Evolutionary conservation across 305 asterid genomes (phyloP).

Genomic region (Nicotiana rustica): DNA sequence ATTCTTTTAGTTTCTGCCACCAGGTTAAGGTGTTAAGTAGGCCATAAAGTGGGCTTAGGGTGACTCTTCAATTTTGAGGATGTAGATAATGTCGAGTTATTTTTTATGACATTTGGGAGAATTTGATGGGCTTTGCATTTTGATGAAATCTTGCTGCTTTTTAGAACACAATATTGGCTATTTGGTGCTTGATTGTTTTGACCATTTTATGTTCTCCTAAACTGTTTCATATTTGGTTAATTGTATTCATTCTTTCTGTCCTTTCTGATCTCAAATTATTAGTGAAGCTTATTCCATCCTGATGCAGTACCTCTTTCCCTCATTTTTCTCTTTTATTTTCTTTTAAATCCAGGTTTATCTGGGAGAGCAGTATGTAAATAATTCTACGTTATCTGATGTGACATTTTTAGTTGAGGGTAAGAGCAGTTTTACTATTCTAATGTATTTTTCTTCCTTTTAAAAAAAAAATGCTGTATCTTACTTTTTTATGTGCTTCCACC

Average conservation of each 20-base stretch:
- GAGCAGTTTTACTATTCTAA: conserved; percentile 34
- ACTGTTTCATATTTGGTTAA: conserved; percentile 18
- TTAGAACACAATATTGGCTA: background rate
- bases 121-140: background rate
- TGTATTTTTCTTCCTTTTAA: background rate
- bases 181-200: background rate
- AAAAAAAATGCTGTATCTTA: background rate
- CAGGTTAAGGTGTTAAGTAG: conserved; percentile 7
- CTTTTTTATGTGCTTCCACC: conserved; percentile 36
- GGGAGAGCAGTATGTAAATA: conserved; percentile 95
- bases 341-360: conserved; percentile 75
- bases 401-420: conserved; percentile 97
- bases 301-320: background rate
- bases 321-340: conserved; percentile 3
- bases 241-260: background rate
- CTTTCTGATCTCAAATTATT: conserved; percentile 1
- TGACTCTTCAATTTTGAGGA: conserved; percentile 19
- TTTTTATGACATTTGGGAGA: background rate
- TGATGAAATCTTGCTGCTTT: conserved; percentile 12
- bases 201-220: background rate
- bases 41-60: background rate
- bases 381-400: conserved; percentile 89
- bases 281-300: conserved; percentile 18
- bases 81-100: background rate
- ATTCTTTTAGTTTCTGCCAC: background rate